Evolutionary conservation across 768 basidiomycete species (phyloP).

Genomic region (Rhizopogon vesiculosus): DNA sequence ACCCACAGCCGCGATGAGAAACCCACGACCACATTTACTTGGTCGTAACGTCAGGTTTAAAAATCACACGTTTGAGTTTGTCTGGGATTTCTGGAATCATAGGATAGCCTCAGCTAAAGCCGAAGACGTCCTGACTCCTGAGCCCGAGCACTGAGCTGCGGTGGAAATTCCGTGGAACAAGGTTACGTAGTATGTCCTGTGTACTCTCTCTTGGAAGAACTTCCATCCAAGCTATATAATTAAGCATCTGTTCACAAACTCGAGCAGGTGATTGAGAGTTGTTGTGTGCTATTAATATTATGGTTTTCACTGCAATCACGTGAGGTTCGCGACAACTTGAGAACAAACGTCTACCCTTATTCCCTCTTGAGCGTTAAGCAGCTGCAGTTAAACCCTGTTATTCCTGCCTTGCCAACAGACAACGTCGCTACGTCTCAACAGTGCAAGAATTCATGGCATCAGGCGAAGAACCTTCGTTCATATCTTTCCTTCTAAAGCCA

Average conservation of each 20-base stretch:
- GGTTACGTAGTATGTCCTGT: too few species aligned
- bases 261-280: too few species aligned
- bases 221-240: not conserved
- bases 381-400: too few species aligned
- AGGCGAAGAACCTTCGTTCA: constrained; percentile 26
- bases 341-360: too few species aligned
- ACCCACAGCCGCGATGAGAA: constrained; percentile 15
- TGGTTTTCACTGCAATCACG: too few species aligned
- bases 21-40: not conserved
- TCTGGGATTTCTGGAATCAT: not conserved
- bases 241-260: not conserved
- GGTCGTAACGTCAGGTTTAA: not conserved
- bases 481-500: constrained; percentile 60
- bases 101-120: not conserved
- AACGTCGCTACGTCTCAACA: too few species aligned
- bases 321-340: too few species aligned
- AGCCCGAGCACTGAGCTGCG: not conserved
- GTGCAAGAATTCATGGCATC: constrained; percentile 3
- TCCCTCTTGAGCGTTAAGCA: too few species aligned
- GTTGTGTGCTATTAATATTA: too few species aligned
- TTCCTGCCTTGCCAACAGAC: too few species aligned
- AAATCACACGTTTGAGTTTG: not conserved
- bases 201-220: not conserved
- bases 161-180: not conserved
- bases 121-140: too few species aligned